A percentile compares a stretch with the other conserved stretches of the same genome.
Evolutionary conservation across 495 filamentous ascomycete species (phyloP).

Genomic region (Lepraria neglecta): DNA sequence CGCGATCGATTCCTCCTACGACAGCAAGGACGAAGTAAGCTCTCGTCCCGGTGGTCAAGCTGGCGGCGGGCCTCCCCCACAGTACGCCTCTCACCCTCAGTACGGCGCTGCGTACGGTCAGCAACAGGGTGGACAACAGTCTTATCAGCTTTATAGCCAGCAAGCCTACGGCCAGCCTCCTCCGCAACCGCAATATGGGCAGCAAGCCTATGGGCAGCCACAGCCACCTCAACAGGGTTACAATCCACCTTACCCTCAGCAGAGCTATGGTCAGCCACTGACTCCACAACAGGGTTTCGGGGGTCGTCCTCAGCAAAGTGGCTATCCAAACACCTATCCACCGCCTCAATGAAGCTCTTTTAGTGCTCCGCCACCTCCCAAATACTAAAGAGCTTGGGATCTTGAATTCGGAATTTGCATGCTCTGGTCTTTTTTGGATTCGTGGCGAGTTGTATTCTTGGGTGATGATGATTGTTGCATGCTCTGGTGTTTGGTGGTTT

Average conservation of each 20-base stretch:
- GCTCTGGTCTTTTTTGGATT: no score
- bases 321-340: background rate
- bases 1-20: constrained; percentile 59
- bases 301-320: background rate
- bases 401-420: no score
- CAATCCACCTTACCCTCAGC: background rate
- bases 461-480: no score
- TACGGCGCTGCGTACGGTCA: constrained; percentile 20
- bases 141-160: constrained; percentile 15
- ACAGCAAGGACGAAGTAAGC: constrained; percentile 57
- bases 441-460: no score
- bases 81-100: background rate
- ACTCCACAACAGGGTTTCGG: constrained; percentile 2
- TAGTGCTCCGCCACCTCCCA: background rate
- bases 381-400: no score
- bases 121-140: constrained; percentile 31
- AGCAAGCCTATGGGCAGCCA: constrained; percentile 16
- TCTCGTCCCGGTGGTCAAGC: constrained; percentile 21
- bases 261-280: constrained; percentile 1
- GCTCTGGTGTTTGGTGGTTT: no score
- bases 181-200: constrained; percentile 24
- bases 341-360: background rate
- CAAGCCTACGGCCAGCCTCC: constrained; percentile 25
- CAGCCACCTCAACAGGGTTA: constrained; percentile 4
- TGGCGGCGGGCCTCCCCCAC: no score